phyloP scores from a whole-genome alignment of 2,329 filamentous ascomycete species.

The Ceratocystis variospora region DNA sequence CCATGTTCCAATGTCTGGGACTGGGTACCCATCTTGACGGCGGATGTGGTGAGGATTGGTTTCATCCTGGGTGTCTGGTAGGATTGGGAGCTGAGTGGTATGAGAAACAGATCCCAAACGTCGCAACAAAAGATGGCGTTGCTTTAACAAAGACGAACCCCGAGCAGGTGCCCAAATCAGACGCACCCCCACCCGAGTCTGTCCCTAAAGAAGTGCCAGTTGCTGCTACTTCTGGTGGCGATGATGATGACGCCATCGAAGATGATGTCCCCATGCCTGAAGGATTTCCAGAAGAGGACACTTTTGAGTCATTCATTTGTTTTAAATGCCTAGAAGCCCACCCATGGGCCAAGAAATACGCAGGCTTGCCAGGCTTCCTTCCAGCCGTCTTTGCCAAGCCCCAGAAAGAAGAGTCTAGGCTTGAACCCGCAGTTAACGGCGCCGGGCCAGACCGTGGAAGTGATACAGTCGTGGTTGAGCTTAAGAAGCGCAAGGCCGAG shows the following conservation, averaged over 20 bases:
- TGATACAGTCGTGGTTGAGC: slow-evolving; percentile 19
- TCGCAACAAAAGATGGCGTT: not conserved
- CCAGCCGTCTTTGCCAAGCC: slow-evolving; percentile 46
- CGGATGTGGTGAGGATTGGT: slow-evolving; percentile 95
- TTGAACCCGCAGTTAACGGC: slow-evolving; percentile 17
- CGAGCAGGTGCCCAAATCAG: not conserved
- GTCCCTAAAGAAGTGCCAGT: not conserved
- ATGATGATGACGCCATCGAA: slow-evolving; percentile 30
- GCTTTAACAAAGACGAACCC: not conserved
- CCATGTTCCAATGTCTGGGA: slow-evolving; percentile 95
- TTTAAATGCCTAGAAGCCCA: slow-evolving; percentile 82
- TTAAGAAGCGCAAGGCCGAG: slow-evolving; percentile 55
- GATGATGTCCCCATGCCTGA: slow-evolving; percentile 59
- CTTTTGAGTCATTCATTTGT: slow-evolving; percentile 82
- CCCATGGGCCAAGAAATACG: slow-evolving; percentile 86
- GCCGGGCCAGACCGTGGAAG: not conserved
- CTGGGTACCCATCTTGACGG: slow-evolving; percentile 66
- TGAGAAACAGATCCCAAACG: slow-evolving; percentile 30
- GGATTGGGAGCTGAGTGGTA: slow-evolving; percentile 64
- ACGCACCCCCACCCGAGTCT: not conserved
- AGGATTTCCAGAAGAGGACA: slow-evolving; percentile 77
- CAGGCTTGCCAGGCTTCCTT: slow-evolving; percentile 65
- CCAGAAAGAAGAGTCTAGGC: slow-evolving; percentile 17
- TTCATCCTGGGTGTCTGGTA: slow-evolving; percentile 83
- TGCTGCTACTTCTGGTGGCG: slow-evolving; percentile 21